Percentiles rank a stretch among this genome's conserved stretches.
These are phyloP conservation scores for Noccaea caerulescens DNA, from an alignment of 345 rosid species.

Conservation along the genomic window DNA sequence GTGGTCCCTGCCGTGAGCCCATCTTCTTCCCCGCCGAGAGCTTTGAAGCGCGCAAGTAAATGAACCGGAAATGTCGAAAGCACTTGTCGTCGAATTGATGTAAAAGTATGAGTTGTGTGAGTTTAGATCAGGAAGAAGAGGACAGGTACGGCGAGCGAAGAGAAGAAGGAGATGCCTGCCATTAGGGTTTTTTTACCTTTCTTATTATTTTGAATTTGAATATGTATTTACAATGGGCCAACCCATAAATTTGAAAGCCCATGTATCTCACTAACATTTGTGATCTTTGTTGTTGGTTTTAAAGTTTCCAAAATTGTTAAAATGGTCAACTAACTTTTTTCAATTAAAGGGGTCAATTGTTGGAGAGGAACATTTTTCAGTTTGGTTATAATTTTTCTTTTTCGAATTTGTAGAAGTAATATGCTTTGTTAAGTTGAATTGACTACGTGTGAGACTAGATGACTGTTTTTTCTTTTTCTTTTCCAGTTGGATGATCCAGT, in stretches of 20 bases:
- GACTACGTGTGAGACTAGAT: neutral
- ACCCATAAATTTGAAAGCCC: neutral
- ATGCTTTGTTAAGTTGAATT: neutral
- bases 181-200: constrained; percentile 20
- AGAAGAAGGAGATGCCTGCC: neutral
- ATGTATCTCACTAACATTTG: neutral
- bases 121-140: neutral
- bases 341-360: too few species aligned
- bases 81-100: neutral
- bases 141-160: neutral
- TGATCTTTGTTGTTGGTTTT: neutral
- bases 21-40: constrained; percentile 41
- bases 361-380: neutral
- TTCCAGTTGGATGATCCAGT: neutral
- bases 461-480: neutral
- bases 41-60: constrained; percentile 2
- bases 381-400: neutral
- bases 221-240: neutral
- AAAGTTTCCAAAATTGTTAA: neutral
- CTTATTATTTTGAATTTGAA: neutral
- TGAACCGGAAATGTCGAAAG: neutral
- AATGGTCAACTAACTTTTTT: too few species aligned
- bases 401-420: neutral
- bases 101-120: neutral
- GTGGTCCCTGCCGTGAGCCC: constrained; percentile 72